Percentiles rank a stretch among this genome's conserved stretches.
phyloP scores from a whole-genome alignment of 345 rosid species.

The Carallia pectinifolia region DNA sequence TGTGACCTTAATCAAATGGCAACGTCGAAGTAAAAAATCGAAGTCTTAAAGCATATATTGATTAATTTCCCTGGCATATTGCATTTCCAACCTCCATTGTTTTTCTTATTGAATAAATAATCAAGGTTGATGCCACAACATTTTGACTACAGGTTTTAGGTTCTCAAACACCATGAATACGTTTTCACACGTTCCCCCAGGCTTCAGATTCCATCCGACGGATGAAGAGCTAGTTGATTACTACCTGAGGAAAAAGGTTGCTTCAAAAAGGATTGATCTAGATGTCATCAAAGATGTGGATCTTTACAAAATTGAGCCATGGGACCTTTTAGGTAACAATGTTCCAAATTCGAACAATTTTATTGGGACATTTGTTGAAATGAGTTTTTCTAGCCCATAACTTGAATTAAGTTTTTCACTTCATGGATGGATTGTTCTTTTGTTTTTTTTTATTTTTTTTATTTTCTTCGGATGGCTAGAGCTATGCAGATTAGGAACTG shows the following conservation, averaged over 20 bases:
- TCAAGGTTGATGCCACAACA: neutral
- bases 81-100: neutral
- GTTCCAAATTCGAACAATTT: neutral
- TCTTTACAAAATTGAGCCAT: slow-evolving; percentile 30
- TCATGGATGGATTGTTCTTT: neutral
- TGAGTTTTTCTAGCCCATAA: no score
- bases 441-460: no score
- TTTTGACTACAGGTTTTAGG: neutral
- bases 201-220: slow-evolving; percentile 31
- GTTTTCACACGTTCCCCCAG: slow-evolving; percentile 27
- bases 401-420: no score
- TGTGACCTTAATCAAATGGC: no score
- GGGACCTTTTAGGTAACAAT: slow-evolving; percentile 30
- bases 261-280: slow-evolving; percentile 27
- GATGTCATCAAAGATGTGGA: slow-evolving; percentile 32
- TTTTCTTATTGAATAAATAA: neutral
- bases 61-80: neutral
- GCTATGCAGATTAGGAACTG: slow-evolving; percentile 76
- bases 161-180: slow-evolving; percentile 17
- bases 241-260: slow-evolving; percentile 26
- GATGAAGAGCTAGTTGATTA: slow-evolving; percentile 33
- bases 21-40: no score
- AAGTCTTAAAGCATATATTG: no score
- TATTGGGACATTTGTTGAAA: no score
- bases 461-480: slow-evolving; percentile 31